Evolutionary conservation across 176 grass and related monocot genomes (phyloP).

Genomic region (Poa annua): DNA sequence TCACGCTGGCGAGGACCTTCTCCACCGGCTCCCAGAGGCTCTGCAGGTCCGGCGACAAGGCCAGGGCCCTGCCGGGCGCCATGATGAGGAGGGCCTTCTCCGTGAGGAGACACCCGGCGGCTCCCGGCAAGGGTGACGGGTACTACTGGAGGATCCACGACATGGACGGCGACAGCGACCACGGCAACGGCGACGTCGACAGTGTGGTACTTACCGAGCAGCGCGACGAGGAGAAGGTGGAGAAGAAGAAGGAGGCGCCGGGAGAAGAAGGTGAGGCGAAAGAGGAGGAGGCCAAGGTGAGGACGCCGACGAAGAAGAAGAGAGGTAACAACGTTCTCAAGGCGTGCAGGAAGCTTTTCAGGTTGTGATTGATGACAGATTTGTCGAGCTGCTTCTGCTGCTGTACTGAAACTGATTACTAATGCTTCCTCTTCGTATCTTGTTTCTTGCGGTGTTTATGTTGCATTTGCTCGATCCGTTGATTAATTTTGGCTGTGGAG

Average conservation of each 20-base stretch:
- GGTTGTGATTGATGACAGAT: slow-evolving; percentile 32
- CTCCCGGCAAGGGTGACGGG: slow-evolving; percentile 34
- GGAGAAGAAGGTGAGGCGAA: neutral
- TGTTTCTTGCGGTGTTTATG: neutral
- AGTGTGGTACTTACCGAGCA: slow-evolving; percentile 5
- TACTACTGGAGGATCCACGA: slow-evolving; percentile 81
- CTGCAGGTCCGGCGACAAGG: slow-evolving; percentile 34
- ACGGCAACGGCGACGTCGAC: neutral
- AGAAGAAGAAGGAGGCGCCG: neutral
- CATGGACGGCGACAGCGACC: slow-evolving; percentile 47
- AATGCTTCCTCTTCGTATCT: neutral
- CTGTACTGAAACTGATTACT: neutral
- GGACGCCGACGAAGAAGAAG: slow-evolving; percentile 39
- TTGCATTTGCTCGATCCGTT: neutral
- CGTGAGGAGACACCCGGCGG: slow-evolving; percentile 50
- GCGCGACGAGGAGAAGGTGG: slow-evolving; percentile 6
- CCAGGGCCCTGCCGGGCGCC: slow-evolving; percentile 8
- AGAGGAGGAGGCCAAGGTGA: neutral
- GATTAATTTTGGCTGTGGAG: neutral
- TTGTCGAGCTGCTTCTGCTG: neutral
- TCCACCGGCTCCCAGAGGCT: slow-evolving; percentile 61
- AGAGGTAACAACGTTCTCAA: slow-evolving; percentile 34
- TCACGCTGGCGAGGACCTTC: slow-evolving; percentile 59
- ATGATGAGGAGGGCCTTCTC: slow-evolving; percentile 73
- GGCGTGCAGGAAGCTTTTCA: slow-evolving; percentile 58